These are phyloP conservation scores for Dryas integrifolia DNA, from an alignment of 331 rosid species.

Conservation along the genomic window DNA sequence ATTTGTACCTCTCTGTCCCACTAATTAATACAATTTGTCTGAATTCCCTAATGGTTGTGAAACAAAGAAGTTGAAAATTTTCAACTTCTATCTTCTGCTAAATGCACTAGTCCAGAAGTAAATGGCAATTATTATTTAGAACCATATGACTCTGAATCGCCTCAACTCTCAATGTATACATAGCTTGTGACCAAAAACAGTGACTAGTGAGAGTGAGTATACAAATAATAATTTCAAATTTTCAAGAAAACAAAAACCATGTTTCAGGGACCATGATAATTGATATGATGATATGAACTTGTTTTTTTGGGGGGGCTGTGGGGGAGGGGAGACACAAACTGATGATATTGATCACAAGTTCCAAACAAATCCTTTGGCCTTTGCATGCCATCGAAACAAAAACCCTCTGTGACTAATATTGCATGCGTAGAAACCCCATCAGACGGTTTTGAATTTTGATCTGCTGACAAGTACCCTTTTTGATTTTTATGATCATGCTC, in stretches of 20 bases:
- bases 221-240: neutral
- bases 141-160: neutral
- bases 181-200: neutral
- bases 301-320: neutral
- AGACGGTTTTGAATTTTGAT: conserved; percentile 25
- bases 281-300: neutral
- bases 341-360: conserved; percentile 5
- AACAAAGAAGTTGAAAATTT: neutral
- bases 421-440: neutral
- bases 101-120: no score
- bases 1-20: neutral
- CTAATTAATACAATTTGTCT: neutral
- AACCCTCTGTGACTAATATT: neutral
- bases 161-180: no score
- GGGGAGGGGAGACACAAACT: neutral
- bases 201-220: neutral
- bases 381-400: conserved; percentile 17
- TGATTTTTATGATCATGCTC: neutral
- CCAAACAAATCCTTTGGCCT: neutral
- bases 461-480: conserved; percentile 2
- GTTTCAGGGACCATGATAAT: conserved; percentile 15
- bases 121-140: neutral
- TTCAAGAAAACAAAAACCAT: conserved; percentile 13
- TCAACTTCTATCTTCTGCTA: no score
- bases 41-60: neutral